A percentile compares a stretch with the other conserved stretches of the same genome.
Evolutionary conservation across 164 flowering plant species (phyloP).

Genomic region (Warburgia ugandensis): DNA sequence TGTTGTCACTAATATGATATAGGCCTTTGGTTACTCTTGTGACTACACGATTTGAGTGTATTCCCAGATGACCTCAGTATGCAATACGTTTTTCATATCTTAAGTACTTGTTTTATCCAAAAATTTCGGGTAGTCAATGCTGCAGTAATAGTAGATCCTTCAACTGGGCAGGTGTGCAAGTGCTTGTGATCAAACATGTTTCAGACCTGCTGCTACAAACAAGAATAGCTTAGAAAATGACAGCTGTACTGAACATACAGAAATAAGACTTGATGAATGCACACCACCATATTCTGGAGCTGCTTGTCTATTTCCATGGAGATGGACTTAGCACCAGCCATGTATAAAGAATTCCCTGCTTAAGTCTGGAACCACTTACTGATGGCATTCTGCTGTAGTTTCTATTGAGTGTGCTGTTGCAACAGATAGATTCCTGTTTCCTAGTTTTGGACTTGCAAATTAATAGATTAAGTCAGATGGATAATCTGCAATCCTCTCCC

Average conservation of each 20-base stretch:
- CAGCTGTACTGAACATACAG: slow-evolving; percentile 9
- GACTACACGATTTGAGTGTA: no score
- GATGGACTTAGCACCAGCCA: slow-evolving; percentile 37
- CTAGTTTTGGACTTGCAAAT: slow-evolving; percentile 20
- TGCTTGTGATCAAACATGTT: slow-evolving; percentile 50
- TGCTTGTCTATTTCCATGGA: slow-evolving; percentile 71
- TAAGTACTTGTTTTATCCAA: neutral
- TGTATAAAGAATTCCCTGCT: neutral
- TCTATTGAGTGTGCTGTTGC: slow-evolving; percentile 85
- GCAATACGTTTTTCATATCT: neutral
- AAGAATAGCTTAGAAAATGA: slow-evolving; percentile 10
- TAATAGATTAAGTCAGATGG: slow-evolving; percentile 22
- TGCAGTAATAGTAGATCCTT: slow-evolving; percentile 87
- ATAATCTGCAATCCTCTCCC: slow-evolving; percentile 16
- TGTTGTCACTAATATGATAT: no score
- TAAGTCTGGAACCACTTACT: slow-evolving; percentile 15
- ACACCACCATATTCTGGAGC: slow-evolving; percentile 23
- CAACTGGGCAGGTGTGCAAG: slow-evolving; percentile 42
- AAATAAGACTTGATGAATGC: slow-evolving; percentile 6
- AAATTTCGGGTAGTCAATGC: slow-evolving; percentile 61
- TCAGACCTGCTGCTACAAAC: slow-evolving; percentile 12
- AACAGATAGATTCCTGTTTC: slow-evolving; percentile 62
- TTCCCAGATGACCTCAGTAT: neutral
- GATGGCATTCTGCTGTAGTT: slow-evolving; percentile 80
- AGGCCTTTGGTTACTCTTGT: no score